Conservation (phyloP, 768 basidiomycete genomes). For the Xerocomellus chrysenteron region DNA sequence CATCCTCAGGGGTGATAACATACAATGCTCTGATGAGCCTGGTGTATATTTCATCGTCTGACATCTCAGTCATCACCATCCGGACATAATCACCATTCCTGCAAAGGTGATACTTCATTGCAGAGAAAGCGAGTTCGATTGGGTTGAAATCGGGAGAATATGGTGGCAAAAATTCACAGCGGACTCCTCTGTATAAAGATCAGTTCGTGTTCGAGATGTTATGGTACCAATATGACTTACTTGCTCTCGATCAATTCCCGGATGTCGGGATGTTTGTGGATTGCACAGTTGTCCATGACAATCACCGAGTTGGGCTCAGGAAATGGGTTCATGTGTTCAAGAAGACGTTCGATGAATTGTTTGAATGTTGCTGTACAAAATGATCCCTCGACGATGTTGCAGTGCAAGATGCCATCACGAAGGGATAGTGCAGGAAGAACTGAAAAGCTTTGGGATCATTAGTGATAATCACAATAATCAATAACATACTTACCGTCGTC, state of each 20-base stretch:
- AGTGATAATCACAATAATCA: not conserved
- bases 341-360: conserved; percentile 17
- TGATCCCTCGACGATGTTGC: conserved; percentile 15
- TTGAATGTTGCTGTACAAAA: not conserved
- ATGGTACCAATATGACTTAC: not conserved
- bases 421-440: conserved; percentile 29
- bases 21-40: not conserved
- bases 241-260: conserved; percentile 22
- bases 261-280: conserved; percentile 41
- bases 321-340: conserved; percentile 31
- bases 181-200: conserved; percentile 14
- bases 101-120: conserved; percentile 15
- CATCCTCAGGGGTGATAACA: not conserved
- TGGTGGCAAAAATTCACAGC: conserved; percentile 27
- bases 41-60: not conserved
- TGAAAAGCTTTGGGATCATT: conserved; percentile 18
- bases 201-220: too few species aligned
- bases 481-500: not conserved
- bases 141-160: conserved; percentile 35
- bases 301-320: conserved; percentile 36
- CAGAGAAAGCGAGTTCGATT: conserved; percentile 31
- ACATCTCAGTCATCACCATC: not conserved
- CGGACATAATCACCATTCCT: not conserved
- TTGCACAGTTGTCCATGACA: conserved; percentile 41
- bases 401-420: conserved; percentile 19